These are phyloP conservation scores for Ormosia semicastrata DNA, from an alignment of 306 rosid species.

Conservation along the genomic window DNA sequence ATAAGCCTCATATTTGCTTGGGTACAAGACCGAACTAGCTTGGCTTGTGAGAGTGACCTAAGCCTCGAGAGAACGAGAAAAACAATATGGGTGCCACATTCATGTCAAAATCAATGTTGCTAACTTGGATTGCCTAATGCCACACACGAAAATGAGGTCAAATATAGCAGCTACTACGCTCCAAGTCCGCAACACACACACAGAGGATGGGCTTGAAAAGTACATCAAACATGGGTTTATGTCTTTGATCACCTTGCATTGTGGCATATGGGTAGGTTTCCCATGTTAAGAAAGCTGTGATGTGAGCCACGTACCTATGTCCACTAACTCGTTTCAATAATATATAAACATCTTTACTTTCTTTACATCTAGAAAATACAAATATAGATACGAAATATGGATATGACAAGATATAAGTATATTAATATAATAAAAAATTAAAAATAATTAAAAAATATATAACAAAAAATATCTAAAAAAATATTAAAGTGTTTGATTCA, in stretches of 20 bases:
- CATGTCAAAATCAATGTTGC: neutral
- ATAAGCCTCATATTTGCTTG: neutral
- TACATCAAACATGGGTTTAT: constrained; percentile 32
- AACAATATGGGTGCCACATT: neutral
- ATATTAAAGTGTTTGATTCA: too few species aligned
- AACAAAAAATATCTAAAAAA: too few species aligned
- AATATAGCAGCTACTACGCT: constrained; percentile 4
- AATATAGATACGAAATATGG: too few species aligned
- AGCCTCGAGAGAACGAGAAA: neutral
- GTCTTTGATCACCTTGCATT: constrained; percentile 17
- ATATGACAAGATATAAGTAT: too few species aligned
- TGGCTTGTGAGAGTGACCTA: constrained; percentile 13
- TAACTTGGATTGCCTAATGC: neutral
- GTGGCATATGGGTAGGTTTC: constrained; percentile 22
- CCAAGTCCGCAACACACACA: neutral
- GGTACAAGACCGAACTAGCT: neutral
- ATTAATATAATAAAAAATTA: too few species aligned
- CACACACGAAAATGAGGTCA: constrained; percentile 9
- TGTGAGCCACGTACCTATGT: constrained; percentile 19
- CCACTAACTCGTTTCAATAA: constrained; percentile 11
- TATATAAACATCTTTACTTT: neutral
- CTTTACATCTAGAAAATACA: too few species aligned
- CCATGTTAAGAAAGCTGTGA: neutral
- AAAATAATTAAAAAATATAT: too few species aligned
- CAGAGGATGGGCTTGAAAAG: constrained; percentile 31